phyloP scores from a whole-genome alignment of 2,329 filamentous ascomycete genomes.

The Ophiostoma sp. region DNA sequence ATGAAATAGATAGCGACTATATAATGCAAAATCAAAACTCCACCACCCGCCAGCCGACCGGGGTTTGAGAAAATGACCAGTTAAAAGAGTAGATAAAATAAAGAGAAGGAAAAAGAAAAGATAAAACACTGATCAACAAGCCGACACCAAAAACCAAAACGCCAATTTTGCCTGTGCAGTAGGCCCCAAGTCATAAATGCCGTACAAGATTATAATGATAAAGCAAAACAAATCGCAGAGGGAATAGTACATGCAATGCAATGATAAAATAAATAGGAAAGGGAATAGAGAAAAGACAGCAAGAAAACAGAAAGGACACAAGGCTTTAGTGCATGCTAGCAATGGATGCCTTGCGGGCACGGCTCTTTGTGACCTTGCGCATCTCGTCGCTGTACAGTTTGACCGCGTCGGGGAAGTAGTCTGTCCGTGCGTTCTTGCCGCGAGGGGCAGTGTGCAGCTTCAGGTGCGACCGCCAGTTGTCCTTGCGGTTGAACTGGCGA shows the following conservation, averaged over 20 bases:
- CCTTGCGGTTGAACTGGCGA: slow-evolving; percentile 36
- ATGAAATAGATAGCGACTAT: not conserved
- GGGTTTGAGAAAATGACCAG: not conserved
- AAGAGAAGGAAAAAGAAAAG: not conserved
- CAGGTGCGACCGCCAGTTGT: slow-evolving; percentile 40
- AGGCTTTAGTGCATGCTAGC: not conserved
- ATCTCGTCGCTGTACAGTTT: slow-evolving; percentile 28
- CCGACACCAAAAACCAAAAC: not conserved
- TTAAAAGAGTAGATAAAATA: slow-evolving; percentile 13
- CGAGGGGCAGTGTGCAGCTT: slow-evolving; percentile 35
- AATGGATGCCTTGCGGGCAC: slow-evolving; percentile 24
- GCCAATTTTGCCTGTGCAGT: slow-evolving; percentile 8
- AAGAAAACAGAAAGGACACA: not conserved
- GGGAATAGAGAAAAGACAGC: not conserved
- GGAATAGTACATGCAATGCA: slow-evolving; percentile 15
- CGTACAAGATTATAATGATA: not conserved
- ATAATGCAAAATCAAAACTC: not conserved
- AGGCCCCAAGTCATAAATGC: slow-evolving; percentile 15
- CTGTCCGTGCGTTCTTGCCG: slow-evolving; percentile 34
- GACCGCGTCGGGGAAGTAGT: slow-evolving; percentile 32
- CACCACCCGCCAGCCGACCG: not conserved
- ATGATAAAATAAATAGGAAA: slow-evolving; percentile 11
- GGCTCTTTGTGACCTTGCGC: slow-evolving; percentile 27
- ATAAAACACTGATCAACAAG: not conserved
- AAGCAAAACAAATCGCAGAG: slow-evolving; percentile 4